phyloP scores from a whole-genome alignment of 441 rosid genomes.

The Adansonia madagascariensis region DNA sequence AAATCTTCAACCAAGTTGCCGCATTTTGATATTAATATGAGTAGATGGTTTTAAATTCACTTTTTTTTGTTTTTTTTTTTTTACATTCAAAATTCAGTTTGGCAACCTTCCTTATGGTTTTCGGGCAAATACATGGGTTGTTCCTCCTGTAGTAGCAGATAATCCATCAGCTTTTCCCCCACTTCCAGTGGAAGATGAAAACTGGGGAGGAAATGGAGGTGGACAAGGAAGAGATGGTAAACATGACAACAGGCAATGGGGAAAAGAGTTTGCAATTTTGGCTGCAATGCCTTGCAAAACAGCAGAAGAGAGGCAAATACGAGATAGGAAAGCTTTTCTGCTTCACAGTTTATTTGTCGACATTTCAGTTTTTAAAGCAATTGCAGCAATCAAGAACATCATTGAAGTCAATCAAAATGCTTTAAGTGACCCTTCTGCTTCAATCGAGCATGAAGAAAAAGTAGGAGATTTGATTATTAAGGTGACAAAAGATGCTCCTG shows the following conservation, averaged over 20 bases:
- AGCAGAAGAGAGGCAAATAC: conserved; percentile 81
- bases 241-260: conserved; percentile 68
- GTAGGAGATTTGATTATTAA: conserved; percentile 60
- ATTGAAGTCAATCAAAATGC: conserved; percentile 45
- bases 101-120: conserved; percentile 84
- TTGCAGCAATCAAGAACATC: conserved; percentile 51
- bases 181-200: conserved; percentile 75
- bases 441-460: conserved; percentile 53
- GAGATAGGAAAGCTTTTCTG: conserved; percentile 78
- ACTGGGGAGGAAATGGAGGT: conserved; percentile 83
- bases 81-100: conserved; percentile 49
- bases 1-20: not conserved
- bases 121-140: conserved; percentile 84
- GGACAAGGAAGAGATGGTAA: conserved; percentile 64
- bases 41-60: conserved; percentile 12
- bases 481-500: conserved; percentile 65
- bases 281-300: conserved; percentile 87
- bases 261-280: conserved; percentile 69
- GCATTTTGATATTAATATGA: conserved; percentile 21
- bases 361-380: conserved; percentile 67
- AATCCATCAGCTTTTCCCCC: conserved; percentile 62
- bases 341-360: conserved; percentile 79
- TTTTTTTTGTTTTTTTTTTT: not conserved
- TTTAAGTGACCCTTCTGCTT: conserved; percentile 37
- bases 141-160: conserved; percentile 73